A percentile compares a stretch with the other conserved stretches of the same genome.
phyloP scores from a whole-genome alignment of 768 basidiomycete genomes.

The Crassisporium funariophilum region DNA sequence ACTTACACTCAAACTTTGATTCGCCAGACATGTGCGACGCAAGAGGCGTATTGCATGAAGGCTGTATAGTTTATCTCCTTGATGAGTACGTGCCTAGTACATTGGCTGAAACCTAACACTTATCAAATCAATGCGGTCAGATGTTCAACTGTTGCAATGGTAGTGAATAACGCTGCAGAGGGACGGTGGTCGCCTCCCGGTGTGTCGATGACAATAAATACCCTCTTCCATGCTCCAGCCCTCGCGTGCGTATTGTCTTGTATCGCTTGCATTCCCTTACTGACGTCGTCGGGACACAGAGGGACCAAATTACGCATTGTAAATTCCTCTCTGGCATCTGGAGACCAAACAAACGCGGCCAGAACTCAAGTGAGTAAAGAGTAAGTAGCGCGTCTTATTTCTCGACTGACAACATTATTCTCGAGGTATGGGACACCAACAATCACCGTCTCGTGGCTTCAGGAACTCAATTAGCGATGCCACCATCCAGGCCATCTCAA shows the following conservation, averaged over 20 bases:
- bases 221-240: constrained; percentile 46
- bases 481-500: constrained; percentile 23
- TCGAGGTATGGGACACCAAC: constrained; percentile 43
- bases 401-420: neutral
- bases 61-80: constrained; percentile 44
- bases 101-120: neutral
- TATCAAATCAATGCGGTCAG: constrained; percentile 13
- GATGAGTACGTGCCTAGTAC: constrained; percentile 47
- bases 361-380: constrained; percentile 40
- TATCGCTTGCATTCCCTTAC: neutral
- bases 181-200: constrained; percentile 31
- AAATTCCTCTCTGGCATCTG: constrained; percentile 36
- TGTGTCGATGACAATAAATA: constrained; percentile 49
- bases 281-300: constrained; percentile 24
- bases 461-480: constrained; percentile 44
- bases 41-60: constrained; percentile 40
- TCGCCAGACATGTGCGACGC: constrained; percentile 46
- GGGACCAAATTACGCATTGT: constrained; percentile 46
- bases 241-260: constrained; percentile 30
- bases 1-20: neutral
- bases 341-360: constrained; percentile 30
- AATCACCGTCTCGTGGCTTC: constrained; percentile 44
- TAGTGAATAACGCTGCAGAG: constrained; percentile 33
- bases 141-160: constrained; percentile 42
- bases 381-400: neutral